These are phyloP conservation scores for Erythrophleum fordii DNA, from an alignment of 306 rosid species.

Conservation along the genomic window DNA sequence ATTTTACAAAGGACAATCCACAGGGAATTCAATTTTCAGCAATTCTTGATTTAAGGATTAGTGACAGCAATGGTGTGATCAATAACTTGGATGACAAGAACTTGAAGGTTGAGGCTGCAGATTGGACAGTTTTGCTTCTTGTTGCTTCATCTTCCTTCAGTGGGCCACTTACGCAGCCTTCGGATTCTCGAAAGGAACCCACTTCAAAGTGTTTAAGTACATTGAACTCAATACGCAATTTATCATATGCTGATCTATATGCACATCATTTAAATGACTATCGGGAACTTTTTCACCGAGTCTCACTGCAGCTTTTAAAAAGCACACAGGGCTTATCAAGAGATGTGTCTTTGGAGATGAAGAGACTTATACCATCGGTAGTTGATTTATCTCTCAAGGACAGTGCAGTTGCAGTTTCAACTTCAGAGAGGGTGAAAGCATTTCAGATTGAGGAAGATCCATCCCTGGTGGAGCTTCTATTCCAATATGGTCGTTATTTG, in stretches of 20 bases:
- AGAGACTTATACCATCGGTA: not conserved
- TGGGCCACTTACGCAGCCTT: conserved; percentile 68
- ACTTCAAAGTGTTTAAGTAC: conserved; percentile 49
- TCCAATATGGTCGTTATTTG: conserved; percentile 83
- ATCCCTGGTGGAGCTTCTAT: conserved; percentile 71
- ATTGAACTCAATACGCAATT: conserved; percentile 44
- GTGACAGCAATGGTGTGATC: conserved; percentile 50
- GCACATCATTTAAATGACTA: conserved; percentile 68
- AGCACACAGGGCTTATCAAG: conserved; percentile 39
- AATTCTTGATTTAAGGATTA: conserved; percentile 64
- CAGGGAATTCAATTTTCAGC: conserved; percentile 69
- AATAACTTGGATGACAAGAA: conserved; percentile 56
- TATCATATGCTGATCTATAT: conserved; percentile 62
- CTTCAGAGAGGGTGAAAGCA: conserved; percentile 74
- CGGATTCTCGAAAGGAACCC: conserved; percentile 65
- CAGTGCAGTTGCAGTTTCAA: conserved; percentile 46
- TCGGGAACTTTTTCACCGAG: conserved; percentile 72
- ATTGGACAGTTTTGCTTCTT: conserved; percentile 65
- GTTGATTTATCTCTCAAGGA: conserved; percentile 26
- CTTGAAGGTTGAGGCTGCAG: conserved; percentile 61
- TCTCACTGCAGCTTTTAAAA: conserved; percentile 62
- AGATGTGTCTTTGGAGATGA: conserved; percentile 35
- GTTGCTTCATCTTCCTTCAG: conserved; percentile 70
- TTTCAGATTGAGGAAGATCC: conserved; percentile 84
- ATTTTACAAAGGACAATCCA: conserved; percentile 41